Conservation (phyloP, 2,329 filamentous ascomycete genomes). For the Trichoderma arundinaceum region DNA sequence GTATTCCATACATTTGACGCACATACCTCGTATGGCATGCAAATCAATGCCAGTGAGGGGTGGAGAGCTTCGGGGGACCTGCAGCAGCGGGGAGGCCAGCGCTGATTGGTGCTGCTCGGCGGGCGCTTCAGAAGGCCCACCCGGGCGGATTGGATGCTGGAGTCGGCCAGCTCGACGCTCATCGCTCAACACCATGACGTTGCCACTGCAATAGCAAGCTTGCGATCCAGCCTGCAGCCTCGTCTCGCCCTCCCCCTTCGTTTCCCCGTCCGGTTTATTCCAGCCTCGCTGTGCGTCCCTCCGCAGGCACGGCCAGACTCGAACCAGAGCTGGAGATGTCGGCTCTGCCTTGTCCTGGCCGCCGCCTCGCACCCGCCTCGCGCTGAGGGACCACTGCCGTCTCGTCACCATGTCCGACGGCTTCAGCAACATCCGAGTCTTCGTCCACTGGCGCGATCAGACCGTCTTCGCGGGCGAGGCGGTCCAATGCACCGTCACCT, state of each 20-base stretch:
- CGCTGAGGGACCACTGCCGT: slow-evolving; percentile 39
- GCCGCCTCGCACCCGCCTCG: slow-evolving; percentile 40
- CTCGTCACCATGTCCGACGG: slow-evolving; percentile 56
- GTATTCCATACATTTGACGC: too few species aligned
- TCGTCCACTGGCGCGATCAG: slow-evolving; percentile 91
- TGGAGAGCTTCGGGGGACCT: slow-evolving; percentile 23
- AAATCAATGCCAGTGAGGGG: slow-evolving; percentile 8
- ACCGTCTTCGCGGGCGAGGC: slow-evolving; percentile 97
- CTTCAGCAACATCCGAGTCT: slow-evolving; percentile 83
- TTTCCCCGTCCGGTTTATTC: not conserved
- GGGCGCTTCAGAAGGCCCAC: slow-evolving; percentile 10
- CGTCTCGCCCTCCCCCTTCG: not conserved
- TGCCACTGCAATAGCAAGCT: slow-evolving; percentile 10
- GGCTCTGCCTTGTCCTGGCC: slow-evolving; percentile 38
- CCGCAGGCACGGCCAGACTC: slow-evolving; percentile 32
- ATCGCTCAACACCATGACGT: slow-evolving; percentile 30
- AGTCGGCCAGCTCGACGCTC: slow-evolving; percentile 8
- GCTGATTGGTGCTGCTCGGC: slow-evolving; percentile 23
- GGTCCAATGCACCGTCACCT: slow-evolving; percentile 93
- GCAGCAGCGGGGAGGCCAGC: slow-evolving; percentile 14
- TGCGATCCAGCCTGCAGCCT: not conserved
- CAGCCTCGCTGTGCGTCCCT: slow-evolving; percentile 8
- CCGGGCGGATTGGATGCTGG: slow-evolving; percentile 16
- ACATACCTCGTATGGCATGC: too few species aligned
- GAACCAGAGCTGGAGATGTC: slow-evolving; percentile 45